Percentiles rank a stretch among this genome's conserved stretches.
These are phyloP conservation scores for Clonostachys byssicola DNA, from an alignment of 2,329 filamentous ascomycete species.

Conservation along the genomic window DNA sequence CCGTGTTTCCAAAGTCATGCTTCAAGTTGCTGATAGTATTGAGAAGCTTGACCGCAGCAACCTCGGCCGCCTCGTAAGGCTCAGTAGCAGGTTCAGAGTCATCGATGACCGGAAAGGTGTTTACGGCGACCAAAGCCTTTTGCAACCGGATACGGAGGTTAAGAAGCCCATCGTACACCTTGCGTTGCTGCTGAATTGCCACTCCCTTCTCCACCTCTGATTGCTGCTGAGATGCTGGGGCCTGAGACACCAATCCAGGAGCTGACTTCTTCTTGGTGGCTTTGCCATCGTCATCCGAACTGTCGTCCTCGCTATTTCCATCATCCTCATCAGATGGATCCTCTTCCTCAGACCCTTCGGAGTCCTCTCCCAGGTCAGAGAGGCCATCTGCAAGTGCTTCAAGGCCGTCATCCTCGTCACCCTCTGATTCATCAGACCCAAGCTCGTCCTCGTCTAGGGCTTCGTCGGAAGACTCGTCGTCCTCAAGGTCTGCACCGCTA, in stretches of 20 bases:
- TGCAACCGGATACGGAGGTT: constrained; percentile 91
- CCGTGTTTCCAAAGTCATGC: constrained; percentile 48
- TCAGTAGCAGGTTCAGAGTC: constrained; percentile 23
- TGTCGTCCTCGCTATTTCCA: constrained; percentile 24
- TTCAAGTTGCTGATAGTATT: constrained; percentile 73
- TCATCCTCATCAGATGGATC: constrained; percentile 26
- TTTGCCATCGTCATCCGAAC: constrained; percentile 21
- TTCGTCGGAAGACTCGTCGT: constrained; percentile 17
- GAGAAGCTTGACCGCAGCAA: constrained; percentile 80
- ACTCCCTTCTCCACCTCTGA: constrained; percentile 76
- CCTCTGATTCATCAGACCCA: constrained; percentile 22
- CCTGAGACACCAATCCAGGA: constrained; percentile 18
- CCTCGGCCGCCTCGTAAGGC: constrained; percentile 73
- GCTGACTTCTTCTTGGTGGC: constrained; percentile 20
- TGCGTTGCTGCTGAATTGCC: constrained; percentile 82
- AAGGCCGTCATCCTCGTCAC: constrained; percentile 21
- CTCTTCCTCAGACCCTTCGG: constrained; percentile 28
- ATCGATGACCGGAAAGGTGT: constrained; percentile 58
- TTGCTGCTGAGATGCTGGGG: too few species aligned
- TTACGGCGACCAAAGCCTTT: constrained; percentile 80
- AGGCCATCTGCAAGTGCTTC: constrained; percentile 11
- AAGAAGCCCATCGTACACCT: constrained; percentile 81
- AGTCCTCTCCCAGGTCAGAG: constrained; percentile 26
- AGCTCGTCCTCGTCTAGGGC: constrained; percentile 29
- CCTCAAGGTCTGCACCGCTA: constrained; percentile 24